These are phyloP conservation scores for Chlamydomonas sp. DNA, from an alignment of 139 green algal species.

Conservation along the genomic window DNA sequence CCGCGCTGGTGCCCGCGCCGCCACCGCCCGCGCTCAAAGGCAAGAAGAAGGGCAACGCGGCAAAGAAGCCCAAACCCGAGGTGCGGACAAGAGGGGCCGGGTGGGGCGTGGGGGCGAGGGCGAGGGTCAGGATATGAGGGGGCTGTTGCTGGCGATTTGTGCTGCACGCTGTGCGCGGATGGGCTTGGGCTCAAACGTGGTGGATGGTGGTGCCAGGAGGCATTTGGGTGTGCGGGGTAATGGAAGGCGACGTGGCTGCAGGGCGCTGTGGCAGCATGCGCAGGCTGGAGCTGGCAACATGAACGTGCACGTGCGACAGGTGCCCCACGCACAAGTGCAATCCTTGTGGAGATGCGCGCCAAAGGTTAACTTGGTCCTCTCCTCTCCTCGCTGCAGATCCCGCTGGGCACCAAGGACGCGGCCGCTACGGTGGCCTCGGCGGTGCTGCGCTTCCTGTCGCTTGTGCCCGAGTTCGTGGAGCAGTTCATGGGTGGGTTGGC, in stretches of 20 bases:
- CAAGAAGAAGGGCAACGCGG: conserved; percentile 25
- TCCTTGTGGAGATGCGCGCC: not conserved
- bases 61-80: not conserved
- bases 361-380: not conserved
- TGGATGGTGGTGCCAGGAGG: too few relatives aligned
- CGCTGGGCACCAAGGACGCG: conserved; percentile 40
- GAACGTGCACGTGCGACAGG: too few relatives aligned
- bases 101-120: too few relatives aligned
- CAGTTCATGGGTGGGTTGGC: conserved; percentile 48
- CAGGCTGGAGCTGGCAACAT: too few relatives aligned
- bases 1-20: conserved; percentile 25
- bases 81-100: not conserved
- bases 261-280: too few relatives aligned
- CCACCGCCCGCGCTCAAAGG: conserved; percentile 4
- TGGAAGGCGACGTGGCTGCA: too few relatives aligned
- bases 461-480: conserved; percentile 52
- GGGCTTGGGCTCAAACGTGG: too few relatives aligned
- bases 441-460: conserved; percentile 61
- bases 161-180: too few relatives aligned
- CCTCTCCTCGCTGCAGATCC: not conserved
- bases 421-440: conserved; percentile 52
- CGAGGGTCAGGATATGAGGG: too few relatives aligned
- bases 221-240: too few relatives aligned
- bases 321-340: too few relatives aligned
- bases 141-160: too few relatives aligned